phyloP scores from a whole-genome alignment of 2,329 filamentous ascomycete genomes.

The Aspergillus sp. region DNA sequence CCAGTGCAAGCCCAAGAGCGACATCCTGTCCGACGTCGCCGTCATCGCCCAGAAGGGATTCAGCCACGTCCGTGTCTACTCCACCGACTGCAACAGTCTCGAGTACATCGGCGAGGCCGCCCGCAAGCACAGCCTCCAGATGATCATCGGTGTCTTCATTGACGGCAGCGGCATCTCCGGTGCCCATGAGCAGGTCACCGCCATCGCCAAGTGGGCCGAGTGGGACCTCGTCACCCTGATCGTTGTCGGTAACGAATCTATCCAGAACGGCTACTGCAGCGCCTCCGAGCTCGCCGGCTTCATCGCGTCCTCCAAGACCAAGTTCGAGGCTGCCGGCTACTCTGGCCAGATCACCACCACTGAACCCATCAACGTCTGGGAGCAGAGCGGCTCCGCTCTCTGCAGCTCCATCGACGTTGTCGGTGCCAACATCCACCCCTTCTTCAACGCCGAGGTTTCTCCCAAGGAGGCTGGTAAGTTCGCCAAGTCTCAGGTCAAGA shows the following conservation, averaged over 20 bases:
- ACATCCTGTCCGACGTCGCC: slow-evolving; percentile 61
- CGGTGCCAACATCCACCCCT: slow-evolving; percentile 86
- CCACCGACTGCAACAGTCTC: slow-evolving; percentile 84
- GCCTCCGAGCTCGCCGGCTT: slow-evolving; percentile 66
- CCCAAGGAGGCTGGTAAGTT: slow-evolving; percentile 72
- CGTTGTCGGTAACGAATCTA: slow-evolving; percentile 86
- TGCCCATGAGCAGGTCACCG: slow-evolving; percentile 70
- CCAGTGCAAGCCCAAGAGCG: slow-evolving; percentile 62
- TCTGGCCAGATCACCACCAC: slow-evolving; percentile 75
- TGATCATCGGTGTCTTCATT: slow-evolving; percentile 89
- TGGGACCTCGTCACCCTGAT: slow-evolving; percentile 77
- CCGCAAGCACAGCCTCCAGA: slow-evolving; percentile 65
- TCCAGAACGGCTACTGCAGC: slow-evolving; percentile 71
- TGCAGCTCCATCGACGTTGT: slow-evolving; percentile 76
- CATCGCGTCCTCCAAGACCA: slow-evolving; percentile 64
- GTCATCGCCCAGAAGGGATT: slow-evolving; percentile 67
- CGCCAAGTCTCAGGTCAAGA: slow-evolving; percentile 68
- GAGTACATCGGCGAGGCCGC: slow-evolving; percentile 71
- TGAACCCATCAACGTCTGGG: slow-evolving; percentile 78
- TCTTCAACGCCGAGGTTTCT: slow-evolving; percentile 75
- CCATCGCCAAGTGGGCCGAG: slow-evolving; percentile 69
- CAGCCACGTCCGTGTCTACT: slow-evolving; percentile 77
- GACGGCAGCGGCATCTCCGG: slow-evolving; percentile 60
- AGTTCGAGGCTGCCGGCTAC: slow-evolving; percentile 68
- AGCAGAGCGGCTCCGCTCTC: slow-evolving; percentile 58